Conservation (phyloP, 2,329 filamentous ascomycete genomes). For the Cordyceps militaris region DNA sequence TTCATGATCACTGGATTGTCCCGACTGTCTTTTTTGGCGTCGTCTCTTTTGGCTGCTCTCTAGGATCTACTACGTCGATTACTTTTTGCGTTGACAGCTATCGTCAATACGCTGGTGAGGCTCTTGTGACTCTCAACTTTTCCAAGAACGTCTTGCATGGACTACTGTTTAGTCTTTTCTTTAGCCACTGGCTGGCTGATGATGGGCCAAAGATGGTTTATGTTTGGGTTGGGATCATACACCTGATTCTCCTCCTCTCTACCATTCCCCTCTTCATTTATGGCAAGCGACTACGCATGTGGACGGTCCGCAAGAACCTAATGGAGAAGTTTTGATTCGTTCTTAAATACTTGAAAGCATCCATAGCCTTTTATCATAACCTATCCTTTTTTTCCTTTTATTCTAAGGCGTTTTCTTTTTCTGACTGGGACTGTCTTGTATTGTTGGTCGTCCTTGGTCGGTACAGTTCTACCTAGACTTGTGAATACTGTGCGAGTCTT, state of each 20-base stretch:
- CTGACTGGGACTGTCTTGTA: neutral
- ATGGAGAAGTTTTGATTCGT: slow-evolving; percentile 62
- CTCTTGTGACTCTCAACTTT: slow-evolving; percentile 89
- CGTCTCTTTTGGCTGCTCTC: slow-evolving; percentile 83
- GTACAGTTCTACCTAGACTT: neutral
- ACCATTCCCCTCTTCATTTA: slow-evolving; percentile 92
- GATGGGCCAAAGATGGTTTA: slow-evolving; percentile 75
- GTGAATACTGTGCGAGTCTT: neutral
- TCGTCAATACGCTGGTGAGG: slow-evolving; percentile 86
- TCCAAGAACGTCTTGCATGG: slow-evolving; percentile 92
- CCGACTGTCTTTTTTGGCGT: slow-evolving; percentile 91
- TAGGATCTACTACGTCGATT: slow-evolving; percentile 85
- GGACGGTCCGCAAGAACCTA: slow-evolving; percentile 79
- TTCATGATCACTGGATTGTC: slow-evolving; percentile 75
- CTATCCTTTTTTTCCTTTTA: neutral
- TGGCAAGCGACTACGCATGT: slow-evolving; percentile 86
- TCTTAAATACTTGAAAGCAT: neutral
- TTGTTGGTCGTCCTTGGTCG: neutral
- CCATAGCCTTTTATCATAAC: neutral
- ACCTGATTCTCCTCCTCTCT: slow-evolving; percentile 64
- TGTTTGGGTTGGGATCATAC: slow-evolving; percentile 77
- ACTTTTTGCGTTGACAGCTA: slow-evolving; percentile 94
- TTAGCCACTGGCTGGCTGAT: slow-evolving; percentile 71
- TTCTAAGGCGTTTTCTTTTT: neutral
- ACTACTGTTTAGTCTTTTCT: slow-evolving; percentile 80